Percentiles rank a stretch among this genome's conserved stretches.
Evolutionary conservation across 2,329 filamentous ascomycete species (phyloP).

Genomic region (Graphiopsis chlorocephala): DNA sequence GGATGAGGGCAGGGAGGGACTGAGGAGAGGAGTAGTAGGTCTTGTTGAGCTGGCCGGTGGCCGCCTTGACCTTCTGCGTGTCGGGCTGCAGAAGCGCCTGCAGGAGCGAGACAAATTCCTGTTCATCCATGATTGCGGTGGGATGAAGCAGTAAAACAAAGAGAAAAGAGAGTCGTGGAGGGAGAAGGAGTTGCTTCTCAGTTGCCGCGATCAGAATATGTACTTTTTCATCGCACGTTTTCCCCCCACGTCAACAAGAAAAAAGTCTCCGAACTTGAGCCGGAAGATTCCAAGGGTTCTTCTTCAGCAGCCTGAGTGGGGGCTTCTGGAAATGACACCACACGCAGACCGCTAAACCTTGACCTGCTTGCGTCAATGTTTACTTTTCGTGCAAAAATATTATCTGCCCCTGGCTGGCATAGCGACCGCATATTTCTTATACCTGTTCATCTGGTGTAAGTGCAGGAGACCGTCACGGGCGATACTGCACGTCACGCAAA

Average conservation of each 20-base stretch:
- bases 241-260: neutral
- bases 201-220: neutral
- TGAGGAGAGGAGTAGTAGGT: conserved; percentile 86
- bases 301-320: neutral
- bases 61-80: conserved; percentile 73
- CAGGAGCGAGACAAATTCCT: conserved; percentile 81
- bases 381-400: neutral
- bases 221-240: neutral
- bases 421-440: neutral
- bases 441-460: neutral
- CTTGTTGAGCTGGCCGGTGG: conserved; percentile 86
- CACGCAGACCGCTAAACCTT: neutral
- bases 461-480: neutral
- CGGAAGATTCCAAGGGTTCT: neutral
- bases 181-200: neutral
- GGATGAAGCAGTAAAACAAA: conserved; percentile 13
- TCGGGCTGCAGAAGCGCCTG: conserved; percentile 85
- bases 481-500: neutral
- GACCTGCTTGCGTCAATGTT: neutral
- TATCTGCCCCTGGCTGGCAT: neutral
- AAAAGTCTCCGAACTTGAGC: neutral
- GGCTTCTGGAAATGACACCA: conserved; percentile 1
- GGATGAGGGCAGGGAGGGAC: conserved; percentile 79
- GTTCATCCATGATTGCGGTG: conserved; percentile 63
- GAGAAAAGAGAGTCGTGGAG: conserved; percentile 9